A percentile compares a stretch with the other conserved stretches of the same genome.
Evolutionary conservation across 345 rosid species (phyloP).

Genomic region (Angophora floribunda): DNA sequence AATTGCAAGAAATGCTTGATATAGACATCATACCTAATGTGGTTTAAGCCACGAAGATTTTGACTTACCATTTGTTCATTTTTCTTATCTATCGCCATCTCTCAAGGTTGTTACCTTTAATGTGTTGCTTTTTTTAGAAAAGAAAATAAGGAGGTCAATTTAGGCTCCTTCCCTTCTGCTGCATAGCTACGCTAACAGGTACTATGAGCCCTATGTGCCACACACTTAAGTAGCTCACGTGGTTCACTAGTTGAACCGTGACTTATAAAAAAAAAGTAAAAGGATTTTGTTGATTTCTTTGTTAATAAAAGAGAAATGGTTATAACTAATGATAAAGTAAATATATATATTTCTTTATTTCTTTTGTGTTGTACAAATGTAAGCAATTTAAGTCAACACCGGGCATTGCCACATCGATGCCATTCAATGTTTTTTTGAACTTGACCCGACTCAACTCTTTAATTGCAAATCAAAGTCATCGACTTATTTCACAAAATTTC

Average conservation of each 20-base stretch:
- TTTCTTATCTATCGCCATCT: not conserved
- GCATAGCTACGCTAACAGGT: too few species aligned
- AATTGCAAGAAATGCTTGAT: not conserved
- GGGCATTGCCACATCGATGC: too few species aligned
- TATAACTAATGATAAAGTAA: not conserved
- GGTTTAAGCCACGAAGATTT: not conserved
- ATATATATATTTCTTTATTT: too few species aligned
- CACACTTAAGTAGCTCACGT: too few species aligned
- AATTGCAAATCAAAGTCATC: fast-evolving
- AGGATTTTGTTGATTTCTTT: not conserved
- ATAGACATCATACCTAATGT: not conserved
- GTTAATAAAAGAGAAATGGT: not conserved
- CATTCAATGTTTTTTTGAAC: not conserved
- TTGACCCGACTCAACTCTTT: fast-evolving
- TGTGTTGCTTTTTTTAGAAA: too few species aligned
- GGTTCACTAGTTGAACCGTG: too few species aligned
- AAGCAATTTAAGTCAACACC: not conserved
- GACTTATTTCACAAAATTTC: not conserved
- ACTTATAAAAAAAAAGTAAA: not conserved
- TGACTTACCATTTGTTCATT: not conserved
- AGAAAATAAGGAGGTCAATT: too few species aligned
- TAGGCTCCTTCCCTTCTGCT: too few species aligned
- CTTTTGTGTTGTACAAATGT: not conserved
- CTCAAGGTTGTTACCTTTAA: not conserved
- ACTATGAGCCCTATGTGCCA: too few species aligned